Conservation (phyloP, 192 early-diverging fungal species). For the Obelidium mucronatum region DNA sequence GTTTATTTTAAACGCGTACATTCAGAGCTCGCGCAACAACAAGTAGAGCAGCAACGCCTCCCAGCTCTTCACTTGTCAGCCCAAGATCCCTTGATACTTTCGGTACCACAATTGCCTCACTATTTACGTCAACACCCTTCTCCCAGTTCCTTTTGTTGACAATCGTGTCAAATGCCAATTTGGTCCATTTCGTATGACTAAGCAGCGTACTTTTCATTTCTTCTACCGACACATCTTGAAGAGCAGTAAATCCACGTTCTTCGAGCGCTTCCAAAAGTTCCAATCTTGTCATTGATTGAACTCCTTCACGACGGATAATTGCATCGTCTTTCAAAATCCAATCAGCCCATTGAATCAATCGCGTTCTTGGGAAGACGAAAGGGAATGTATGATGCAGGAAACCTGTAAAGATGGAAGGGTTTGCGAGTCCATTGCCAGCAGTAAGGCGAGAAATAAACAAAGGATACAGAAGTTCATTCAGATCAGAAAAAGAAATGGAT, state of each 20-base stretch:
- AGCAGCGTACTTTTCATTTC: slow-evolving; percentile 11
- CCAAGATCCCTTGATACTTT: slow-evolving; percentile 9
- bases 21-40: slow-evolving; percentile 27
- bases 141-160: slow-evolving; percentile 2
- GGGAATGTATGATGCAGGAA: slow-evolving; percentile 32
- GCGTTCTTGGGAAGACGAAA: slow-evolving; percentile 6
- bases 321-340: slow-evolving; percentile 38
- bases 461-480: slow-evolving; percentile 15
- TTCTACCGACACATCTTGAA: background rate
- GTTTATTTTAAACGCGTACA: too few species aligned
- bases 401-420: slow-evolving; percentile 1
- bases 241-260: slow-evolving; percentile 29
- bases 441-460: slow-evolving; percentile 15
- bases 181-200: slow-evolving; percentile 12
- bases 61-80: slow-evolving; percentile 24
- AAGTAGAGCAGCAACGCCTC: slow-evolving; percentile 24
- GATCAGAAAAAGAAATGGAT: slow-evolving; percentile 10
- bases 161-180: slow-evolving; percentile 3
- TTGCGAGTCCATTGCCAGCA: background rate
- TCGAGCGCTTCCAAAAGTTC: slow-evolving; percentile 40
- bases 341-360: slow-evolving; percentile 36
- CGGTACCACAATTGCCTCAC: background rate
- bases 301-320: slow-evolving; percentile 30
- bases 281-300: background rate
- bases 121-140: background rate